These are phyloP conservation scores for Xanthoconium separans DNA, from an alignment of 1,284 basidiomycete species.

Conservation along the genomic window DNA sequence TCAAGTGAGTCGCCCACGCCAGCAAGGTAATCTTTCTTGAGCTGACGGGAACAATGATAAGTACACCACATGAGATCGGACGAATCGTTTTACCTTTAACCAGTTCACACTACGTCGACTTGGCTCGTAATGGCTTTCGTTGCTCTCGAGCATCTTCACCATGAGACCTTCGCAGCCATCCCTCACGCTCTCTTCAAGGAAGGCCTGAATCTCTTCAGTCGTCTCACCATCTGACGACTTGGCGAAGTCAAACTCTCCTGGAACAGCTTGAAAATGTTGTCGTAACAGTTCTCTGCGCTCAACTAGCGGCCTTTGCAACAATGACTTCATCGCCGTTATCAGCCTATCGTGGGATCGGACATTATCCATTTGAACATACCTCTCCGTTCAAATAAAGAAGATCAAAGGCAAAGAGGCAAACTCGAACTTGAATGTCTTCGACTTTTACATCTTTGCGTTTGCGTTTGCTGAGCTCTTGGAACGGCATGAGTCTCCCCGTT, in stretches of 20 bases:
- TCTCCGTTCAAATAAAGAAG: constrained; percentile 93
- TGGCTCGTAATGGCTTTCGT: constrained; percentile 93
- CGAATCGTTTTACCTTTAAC: constrained; percentile 74
- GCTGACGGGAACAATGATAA: constrained; percentile 43
- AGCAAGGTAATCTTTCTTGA: constrained; percentile 97
- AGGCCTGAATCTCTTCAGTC: constrained; percentile 91
- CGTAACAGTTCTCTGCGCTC: constrained; percentile 78
- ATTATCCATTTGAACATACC: constrained; percentile 44
- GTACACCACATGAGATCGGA: neutral
- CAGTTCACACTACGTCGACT: constrained; percentile 95
- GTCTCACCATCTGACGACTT: constrained; percentile 87
- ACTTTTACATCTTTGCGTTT: constrained; percentile 98
- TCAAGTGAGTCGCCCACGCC: constrained; percentile 98
- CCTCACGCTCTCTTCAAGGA: constrained; percentile 95
- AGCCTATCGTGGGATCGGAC: neutral
- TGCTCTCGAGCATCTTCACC: constrained; percentile 97
- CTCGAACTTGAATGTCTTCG: constrained; percentile 93
- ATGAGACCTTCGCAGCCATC: constrained; percentile 98
- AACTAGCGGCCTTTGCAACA: constrained; percentile 64
- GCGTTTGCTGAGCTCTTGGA: constrained; percentile 94
- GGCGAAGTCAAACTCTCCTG: constrained; percentile 92
- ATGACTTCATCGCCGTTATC: constrained; percentile 43
- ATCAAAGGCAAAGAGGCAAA: constrained; percentile 96
- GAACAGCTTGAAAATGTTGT: constrained; percentile 80
- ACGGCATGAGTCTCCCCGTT: constrained; percentile 86